These are phyloP conservation scores for Euphorbia celastroides DNA, from an alignment of 441 rosid genomes.

Conservation along the genomic window DNA sequence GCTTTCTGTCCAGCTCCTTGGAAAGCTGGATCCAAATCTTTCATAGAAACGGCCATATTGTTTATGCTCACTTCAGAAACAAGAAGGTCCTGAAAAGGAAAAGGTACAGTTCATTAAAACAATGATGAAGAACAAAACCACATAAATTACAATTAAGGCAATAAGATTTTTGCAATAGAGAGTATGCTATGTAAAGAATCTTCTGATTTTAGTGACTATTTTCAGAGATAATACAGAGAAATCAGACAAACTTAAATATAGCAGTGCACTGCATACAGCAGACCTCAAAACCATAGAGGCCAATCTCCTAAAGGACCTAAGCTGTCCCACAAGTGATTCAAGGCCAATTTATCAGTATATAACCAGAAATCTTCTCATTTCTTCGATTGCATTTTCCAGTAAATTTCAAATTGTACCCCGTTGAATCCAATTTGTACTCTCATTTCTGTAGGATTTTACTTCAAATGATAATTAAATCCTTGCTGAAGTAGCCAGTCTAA, in stretches of 20 bases:
- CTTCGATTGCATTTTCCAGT: not conserved
- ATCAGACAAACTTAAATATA: not conserved
- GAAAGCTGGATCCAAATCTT: conserved; percentile 91
- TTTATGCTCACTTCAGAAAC: conserved; percentile 13
- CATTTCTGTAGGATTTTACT: not conserved
- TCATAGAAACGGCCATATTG: conserved; percentile 85
- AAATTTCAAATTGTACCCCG: not conserved
- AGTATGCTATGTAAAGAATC: conserved; percentile 4
- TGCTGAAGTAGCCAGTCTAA: not conserved
- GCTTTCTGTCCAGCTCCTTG: conserved; percentile 93
- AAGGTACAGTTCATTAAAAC: conserved; percentile 6
- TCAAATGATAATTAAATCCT: not conserved
- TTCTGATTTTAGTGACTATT: not conserved
- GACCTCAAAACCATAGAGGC: not conserved
- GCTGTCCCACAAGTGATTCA: too few species aligned
- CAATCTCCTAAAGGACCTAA: not conserved
- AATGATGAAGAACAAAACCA: conserved; percentile 10
- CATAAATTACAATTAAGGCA: conserved; percentile 13
- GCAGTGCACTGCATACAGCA: not conserved
- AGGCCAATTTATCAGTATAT: not conserved
- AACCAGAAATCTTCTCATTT: not conserved
- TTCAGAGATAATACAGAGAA: not conserved
- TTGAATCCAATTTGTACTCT: not conserved
- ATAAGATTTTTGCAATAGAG: conserved; percentile 6
- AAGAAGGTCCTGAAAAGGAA: conserved; percentile 36